Percentiles rank a stretch among this genome's conserved stretches.
Evolutionary conservation across 2,329 filamentous ascomycete species (phyloP).

Genomic region (Trichophyton schoenleinii): DNA sequence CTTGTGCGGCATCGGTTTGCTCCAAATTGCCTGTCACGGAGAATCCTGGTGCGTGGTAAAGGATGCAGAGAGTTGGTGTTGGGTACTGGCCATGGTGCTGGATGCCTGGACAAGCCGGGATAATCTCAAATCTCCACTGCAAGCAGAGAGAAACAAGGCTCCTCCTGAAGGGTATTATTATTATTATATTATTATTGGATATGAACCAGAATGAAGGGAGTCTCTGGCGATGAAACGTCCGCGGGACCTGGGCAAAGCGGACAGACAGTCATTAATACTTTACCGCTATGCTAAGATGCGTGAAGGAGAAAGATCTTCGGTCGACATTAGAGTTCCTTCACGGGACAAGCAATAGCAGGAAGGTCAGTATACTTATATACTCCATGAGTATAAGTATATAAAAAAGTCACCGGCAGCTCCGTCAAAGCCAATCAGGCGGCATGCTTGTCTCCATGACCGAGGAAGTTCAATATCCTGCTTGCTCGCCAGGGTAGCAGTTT

Average conservation of each 20-base stretch:
- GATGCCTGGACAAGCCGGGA: neutral
- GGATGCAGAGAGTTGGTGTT: neutral
- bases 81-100: neutral
- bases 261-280: neutral
- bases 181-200: neutral
- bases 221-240: neutral
- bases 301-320: neutral
- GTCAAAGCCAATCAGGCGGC: neutral
- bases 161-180: neutral
- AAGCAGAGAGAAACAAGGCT: neutral
- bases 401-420: neutral
- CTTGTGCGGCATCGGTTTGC: neutral
- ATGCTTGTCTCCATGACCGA: neutral
- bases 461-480: neutral
- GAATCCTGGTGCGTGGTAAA: constrained; percentile 2
- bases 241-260: neutral
- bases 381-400: neutral
- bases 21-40: neutral
- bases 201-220: neutral
- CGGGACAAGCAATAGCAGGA: neutral
- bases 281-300: neutral
- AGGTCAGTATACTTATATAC: too few species aligned
- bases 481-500: neutral
- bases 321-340: neutral
- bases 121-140: neutral